Base-by-base conservation (phyloP, 169 alveolate species). In the Toxoplasma gondii region DNA sequence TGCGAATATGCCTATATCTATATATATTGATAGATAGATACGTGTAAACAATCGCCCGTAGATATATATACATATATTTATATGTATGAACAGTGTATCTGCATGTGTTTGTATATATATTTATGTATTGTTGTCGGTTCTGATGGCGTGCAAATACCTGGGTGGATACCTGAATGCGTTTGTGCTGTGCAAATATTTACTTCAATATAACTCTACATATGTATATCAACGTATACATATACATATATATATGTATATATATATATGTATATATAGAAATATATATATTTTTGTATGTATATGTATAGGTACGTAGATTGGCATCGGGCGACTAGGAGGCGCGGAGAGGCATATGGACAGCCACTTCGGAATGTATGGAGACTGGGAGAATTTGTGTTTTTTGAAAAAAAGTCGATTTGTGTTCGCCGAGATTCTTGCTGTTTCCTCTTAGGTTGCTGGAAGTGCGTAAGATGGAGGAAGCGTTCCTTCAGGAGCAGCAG, bases 391-490 rank as follows among this genome's bases (percentile, higher is more conserved):
- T 4, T 7, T 7, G 12, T 12, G 58, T 4, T 4, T 7, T 49
- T 49, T 7, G 58, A 12, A 49, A 4, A 12, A 4, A 49, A 49
- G 58, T 49, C 58, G 22, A 49, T 12, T 31, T 19, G 74, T 64
- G 74, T 1, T 4, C 22, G 74, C 29, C n/a, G 74, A 16, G 9
- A 1, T 16, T 69, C 27, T 88, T 10, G 92, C 41, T 49, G 31
- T 84, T 44, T 16, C 74, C n/a, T n/a, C 31, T 22, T 81, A 91
- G 94, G 94, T 41, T 91, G 90, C 17, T 91, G 74, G 94, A 91
- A 84, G 69, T 45, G 45, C 90, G 83, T 70, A 91, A 91, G 81
- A 7, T 91, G 34, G 88, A 91, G 90, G 82, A 80, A 12, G 31
- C 29, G 44, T 10, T 88, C 44, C 84, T 88, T 44, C 43, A 16